Evolutionary conservation across 306 rosid species (phyloP).

Genomic region (Hippophae rhamnoides): DNA sequence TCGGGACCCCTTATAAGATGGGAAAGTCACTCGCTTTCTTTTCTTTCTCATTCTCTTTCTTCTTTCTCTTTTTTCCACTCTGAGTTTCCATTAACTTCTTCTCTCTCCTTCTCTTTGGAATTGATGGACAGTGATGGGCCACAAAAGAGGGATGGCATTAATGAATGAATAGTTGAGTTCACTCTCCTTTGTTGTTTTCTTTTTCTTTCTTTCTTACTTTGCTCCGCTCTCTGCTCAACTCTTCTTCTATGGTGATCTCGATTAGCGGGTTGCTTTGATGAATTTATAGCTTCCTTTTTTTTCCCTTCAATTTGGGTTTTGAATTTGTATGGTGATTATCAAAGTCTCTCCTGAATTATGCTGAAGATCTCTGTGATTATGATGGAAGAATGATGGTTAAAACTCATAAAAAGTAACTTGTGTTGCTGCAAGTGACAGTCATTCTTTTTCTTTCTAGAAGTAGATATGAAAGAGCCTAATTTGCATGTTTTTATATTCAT

Average conservation of each 20-base stretch:
- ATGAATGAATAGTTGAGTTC: background rate
- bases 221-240: conserved; percentile 11
- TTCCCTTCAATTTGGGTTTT: conserved; percentile 21
- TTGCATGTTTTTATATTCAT: conserved; percentile 1
- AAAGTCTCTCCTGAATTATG: conserved; percentile 8
- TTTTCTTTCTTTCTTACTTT: no score
- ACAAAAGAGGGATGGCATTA: conserved; percentile 32
- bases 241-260: conserved; percentile 44
- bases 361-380: conserved; percentile 8
- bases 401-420: conserved; percentile 1
- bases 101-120: conserved; percentile 18
- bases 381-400: conserved; percentile 35
- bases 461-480: background rate
- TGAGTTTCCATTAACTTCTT: conserved; percentile 4
- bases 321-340: conserved; percentile 5
- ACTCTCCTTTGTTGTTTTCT: background rate
- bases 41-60: background rate
- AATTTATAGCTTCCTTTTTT: conserved; percentile 21
- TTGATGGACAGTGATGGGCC: conserved; percentile 61
- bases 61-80: conserved; percentile 19
- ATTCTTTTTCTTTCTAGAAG: background rate
- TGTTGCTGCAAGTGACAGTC: no score
- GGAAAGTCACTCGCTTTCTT: conserved; percentile 15
- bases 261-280: conserved; percentile 25
- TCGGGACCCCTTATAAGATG: conserved; percentile 60